phyloP scores from a whole-genome alignment of 2,329 filamentous ascomycete species.

The Aspergillus japonicus region DNA sequence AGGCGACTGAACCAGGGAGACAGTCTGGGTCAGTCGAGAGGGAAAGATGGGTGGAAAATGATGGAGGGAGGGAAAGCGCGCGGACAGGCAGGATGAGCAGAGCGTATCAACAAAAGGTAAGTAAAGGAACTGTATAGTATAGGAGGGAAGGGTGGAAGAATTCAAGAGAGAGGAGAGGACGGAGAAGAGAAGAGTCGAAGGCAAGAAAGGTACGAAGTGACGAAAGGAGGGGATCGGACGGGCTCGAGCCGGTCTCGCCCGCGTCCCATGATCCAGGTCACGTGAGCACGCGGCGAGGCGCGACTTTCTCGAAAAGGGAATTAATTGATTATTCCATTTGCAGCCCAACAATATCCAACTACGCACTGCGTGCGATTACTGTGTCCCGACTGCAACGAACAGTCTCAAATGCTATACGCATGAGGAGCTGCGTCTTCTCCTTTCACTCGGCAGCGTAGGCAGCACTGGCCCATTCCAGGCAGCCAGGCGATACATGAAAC shows the following conservation, averaged over 20 bases:
- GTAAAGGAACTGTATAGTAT: background rate
- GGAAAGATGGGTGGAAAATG: conserved; percentile 2
- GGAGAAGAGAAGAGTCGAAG: background rate
- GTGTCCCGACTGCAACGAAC: no score
- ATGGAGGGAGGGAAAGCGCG: conserved; percentile 9
- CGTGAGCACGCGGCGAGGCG: conserved; percentile 26
- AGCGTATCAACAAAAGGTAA: background rate
- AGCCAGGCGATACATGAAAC: background rate
- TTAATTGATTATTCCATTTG: background rate
- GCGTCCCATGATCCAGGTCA: conserved; percentile 14
- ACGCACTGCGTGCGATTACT: no score
- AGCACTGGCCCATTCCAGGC: background rate
- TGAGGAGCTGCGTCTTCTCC: no score
- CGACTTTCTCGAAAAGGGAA: background rate
- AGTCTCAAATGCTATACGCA: no score
- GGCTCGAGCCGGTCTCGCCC: conserved; percentile 4
- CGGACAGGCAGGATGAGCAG: conserved; percentile 2
- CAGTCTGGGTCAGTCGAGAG: conserved; percentile 51
- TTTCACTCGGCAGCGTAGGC: background rate
- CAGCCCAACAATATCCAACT: no score
- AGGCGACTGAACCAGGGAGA: conserved; percentile 56
- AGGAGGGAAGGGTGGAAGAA: conserved; percentile 1
- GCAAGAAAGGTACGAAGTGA: conserved; percentile 2
- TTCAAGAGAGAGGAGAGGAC: conserved; percentile 1
- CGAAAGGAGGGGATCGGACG: conserved; percentile 8